A percentile compares a stretch with the other conserved stretches of the same genome.
Conservation (phyloP, 2,329 filamentous ascomycete species). For the Pseudopithomyces chartarum region DNA sequence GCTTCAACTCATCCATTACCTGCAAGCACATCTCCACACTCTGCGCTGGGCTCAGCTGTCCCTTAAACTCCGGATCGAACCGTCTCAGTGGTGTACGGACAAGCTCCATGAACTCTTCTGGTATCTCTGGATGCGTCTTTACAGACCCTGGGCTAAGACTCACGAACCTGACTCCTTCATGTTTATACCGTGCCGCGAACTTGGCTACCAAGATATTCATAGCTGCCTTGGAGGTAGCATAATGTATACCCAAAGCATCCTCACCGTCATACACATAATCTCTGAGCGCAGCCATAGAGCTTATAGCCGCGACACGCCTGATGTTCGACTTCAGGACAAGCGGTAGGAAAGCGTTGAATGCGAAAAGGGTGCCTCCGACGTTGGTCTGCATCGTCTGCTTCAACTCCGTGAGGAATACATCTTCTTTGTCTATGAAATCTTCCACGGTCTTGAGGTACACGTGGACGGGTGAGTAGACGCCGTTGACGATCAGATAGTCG, state of each 20-base stretch:
- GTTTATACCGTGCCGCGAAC: constrained; percentile 42
- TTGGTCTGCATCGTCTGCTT: constrained; percentile 30
- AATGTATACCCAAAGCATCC: constrained; percentile 33
- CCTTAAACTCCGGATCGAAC: constrained; percentile 9
- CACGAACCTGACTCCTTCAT: constrained; percentile 29
- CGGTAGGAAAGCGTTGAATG: constrained; percentile 48
- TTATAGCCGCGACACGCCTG: constrained; percentile 52
- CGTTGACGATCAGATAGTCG: constrained; percentile 52
- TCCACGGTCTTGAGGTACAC: constrained; percentile 19
- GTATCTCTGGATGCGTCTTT: constrained; percentile 16
- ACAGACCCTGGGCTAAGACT: constrained; percentile 27
- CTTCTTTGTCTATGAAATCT: constrained; percentile 15
- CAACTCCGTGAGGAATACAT: constrained; percentile 15
- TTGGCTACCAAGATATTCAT: constrained; percentile 50
- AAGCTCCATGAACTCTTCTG: background rate
- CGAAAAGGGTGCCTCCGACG: constrained; percentile 36
- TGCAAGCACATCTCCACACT: constrained; percentile 17
- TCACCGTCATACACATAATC: constrained; percentile 28
- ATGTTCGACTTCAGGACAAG: constrained; percentile 43
- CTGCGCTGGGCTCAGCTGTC: constrained; percentile 12
- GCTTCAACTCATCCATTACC: constrained; percentile 11
- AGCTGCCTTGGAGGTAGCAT: constrained; percentile 48
- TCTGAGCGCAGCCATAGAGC: constrained; percentile 44
- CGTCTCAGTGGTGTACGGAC: background rate
- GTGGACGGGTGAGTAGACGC: constrained; percentile 34